Evolutionary conservation across 2,329 filamentous ascomycete species (phyloP).

Genomic region (Didymellaceae sp.): DNA sequence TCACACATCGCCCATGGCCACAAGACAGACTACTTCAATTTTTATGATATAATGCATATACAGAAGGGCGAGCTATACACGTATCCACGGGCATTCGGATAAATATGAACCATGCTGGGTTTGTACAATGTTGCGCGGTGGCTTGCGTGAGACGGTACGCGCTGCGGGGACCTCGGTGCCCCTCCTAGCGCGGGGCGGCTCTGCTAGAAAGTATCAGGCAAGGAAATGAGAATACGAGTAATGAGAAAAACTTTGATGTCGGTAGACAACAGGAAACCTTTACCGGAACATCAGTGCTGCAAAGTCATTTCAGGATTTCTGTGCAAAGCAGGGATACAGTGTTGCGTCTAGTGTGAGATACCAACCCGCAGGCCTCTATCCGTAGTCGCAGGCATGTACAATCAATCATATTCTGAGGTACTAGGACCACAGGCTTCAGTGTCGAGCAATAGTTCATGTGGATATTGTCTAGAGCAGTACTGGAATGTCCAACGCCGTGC

Average conservation of each 20-base stretch:
- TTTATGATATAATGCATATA: no score
- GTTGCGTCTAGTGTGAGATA: no score
- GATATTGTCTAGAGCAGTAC: not conserved
- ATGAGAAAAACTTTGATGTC: not conserved
- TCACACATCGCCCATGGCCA: not conserved
- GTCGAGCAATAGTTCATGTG: no score
- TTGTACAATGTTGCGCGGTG: not conserved
- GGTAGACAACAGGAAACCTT: not conserved
- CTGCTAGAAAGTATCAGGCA: constrained; percentile 13
- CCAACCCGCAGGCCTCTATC: no score
- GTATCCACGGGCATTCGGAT: not conserved
- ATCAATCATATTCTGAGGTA: no score
- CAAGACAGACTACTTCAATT: not conserved
- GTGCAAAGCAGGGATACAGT: no score
- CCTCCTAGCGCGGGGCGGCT: constrained; percentile 19
- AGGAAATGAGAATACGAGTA: constrained; percentile 15
- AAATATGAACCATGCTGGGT: not conserved
- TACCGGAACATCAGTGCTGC: not conserved
- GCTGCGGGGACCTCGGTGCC: constrained; percentile 13
- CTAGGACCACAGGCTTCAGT: no score
- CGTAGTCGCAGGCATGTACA: no score
- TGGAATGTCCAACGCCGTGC: constrained; percentile 21
- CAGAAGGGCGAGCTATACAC: not conserved
- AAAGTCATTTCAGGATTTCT: no score
- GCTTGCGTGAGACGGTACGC: not conserved